A percentile compares a stretch with the other conserved stretches of the same genome.
These are phyloP conservation scores for Apiospora phragmitis DNA, from an alignment of 2,329 filamentous ascomycete species.

Conservation along the genomic window DNA sequence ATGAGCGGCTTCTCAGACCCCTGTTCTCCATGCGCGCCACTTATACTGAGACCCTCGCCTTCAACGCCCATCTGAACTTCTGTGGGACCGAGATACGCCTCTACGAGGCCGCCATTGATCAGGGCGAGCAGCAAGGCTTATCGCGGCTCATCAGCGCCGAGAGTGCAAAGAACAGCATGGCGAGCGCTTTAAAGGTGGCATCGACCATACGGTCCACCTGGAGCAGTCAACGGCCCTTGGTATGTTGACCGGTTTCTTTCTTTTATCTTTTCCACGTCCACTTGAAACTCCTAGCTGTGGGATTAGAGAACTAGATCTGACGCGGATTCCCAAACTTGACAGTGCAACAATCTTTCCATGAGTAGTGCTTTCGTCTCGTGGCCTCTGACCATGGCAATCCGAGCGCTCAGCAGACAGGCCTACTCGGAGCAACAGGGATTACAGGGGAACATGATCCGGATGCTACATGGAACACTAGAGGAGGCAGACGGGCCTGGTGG, in stretches of 20 bases:
- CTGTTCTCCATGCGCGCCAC: conserved; percentile 17
- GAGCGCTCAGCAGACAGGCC: conserved; percentile 28
- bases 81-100: conserved; percentile 16
- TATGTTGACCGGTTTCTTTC: background rate
- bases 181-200: conserved; percentile 14
- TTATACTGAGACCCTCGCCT: conserved; percentile 17
- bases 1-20: conserved; percentile 13
- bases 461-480: background rate
- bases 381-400: conserved; percentile 19
- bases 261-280: background rate
- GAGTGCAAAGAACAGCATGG: conserved; percentile 13
- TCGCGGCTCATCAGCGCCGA: conserved; percentile 14
- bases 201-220: background rate
- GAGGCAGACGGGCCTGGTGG: background rate
- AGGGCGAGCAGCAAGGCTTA: conserved; percentile 14
- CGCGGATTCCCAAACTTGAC: background rate
- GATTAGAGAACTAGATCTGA: background rate
- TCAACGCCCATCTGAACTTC: conserved; percentile 17
- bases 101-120: conserved; percentile 17
- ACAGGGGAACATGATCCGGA: background rate
- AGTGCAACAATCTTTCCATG: conserved; percentile 15
- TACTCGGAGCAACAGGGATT: background rate
- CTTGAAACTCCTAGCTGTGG: background rate
- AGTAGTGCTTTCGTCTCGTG: conserved; percentile 17
- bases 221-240: background rate